Conservation (phyloP, 169 alveolate species). For the Eimeria sp. region DNA sequence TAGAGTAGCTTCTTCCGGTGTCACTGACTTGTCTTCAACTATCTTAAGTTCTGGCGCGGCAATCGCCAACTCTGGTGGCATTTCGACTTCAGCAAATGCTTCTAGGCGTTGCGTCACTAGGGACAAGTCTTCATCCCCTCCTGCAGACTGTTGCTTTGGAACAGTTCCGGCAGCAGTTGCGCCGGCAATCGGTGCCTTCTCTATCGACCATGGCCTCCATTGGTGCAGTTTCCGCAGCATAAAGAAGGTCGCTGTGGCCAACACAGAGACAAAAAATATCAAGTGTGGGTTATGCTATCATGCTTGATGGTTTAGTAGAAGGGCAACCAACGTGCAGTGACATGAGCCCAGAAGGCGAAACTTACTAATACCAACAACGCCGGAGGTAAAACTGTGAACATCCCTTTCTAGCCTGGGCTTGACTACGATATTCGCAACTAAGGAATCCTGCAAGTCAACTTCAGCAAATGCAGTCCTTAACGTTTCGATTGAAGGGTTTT, state of each 20-base stretch:
- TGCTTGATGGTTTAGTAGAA: neutral
- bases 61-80: slow-evolving; percentile 42
- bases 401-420: slow-evolving; percentile 30
- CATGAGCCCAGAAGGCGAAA: neutral
- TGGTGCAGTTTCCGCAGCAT: slow-evolving; percentile 63
- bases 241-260: slow-evolving; percentile 48
- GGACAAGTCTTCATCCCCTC: slow-evolving; percentile 13
- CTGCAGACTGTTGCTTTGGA: neutral
- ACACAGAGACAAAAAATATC: neutral
- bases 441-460: neutral
- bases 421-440: neutral
- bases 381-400: slow-evolving; percentile 42
- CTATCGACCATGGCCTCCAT: slow-evolving; percentile 30
- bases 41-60: slow-evolving; percentile 32
- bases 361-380: slow-evolving; percentile 56
- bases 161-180: neutral
- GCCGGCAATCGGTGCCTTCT: neutral
- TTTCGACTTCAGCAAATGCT: slow-evolving; percentile 20
- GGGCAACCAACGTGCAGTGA: neutral
- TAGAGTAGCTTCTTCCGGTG: slow-evolving; percentile 13
- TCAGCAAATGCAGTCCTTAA: neutral
- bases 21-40: slow-evolving; percentile 30
- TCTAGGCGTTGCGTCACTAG: slow-evolving; percentile 25
- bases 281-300: neutral
- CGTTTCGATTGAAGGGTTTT: slow-evolving; percentile 7